A percentile compares a stretch with the other conserved stretches of the same genome.
Conservation (phyloP, 2,329 filamentous ascomycete genomes). For the Trichoderma citrinoviride region DNA sequence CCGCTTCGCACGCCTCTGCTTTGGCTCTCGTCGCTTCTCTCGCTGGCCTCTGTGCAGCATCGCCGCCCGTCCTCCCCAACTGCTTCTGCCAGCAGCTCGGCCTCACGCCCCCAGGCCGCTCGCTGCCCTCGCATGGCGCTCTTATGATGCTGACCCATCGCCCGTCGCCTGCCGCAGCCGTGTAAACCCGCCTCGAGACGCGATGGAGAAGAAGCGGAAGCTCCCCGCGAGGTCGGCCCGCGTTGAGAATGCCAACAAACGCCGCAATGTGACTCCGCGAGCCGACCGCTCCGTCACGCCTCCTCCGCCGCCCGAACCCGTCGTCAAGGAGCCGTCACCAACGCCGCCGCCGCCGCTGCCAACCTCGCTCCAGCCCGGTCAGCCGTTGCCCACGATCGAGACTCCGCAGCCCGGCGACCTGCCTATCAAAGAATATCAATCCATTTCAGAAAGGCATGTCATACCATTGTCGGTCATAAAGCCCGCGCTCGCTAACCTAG, state of each 20-base stretch:
- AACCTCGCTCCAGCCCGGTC: constrained; percentile 60
- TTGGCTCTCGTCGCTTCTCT: neutral
- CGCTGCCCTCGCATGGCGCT: constrained; percentile 29
- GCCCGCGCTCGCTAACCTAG: neutral
- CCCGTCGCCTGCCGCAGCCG: constrained; percentile 21
- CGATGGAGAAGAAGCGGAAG: constrained; percentile 66
- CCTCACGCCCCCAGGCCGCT: constrained; percentile 17
- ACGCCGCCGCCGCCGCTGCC: constrained; percentile 50
- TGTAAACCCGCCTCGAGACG: constrained; percentile 22
- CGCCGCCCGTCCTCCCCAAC: neutral
- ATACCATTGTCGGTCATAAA: neutral
- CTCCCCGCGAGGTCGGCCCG: constrained; percentile 61
- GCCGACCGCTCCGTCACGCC: constrained; percentile 53
- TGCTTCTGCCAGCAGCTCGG: constrained; percentile 6
- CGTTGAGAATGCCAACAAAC: constrained; percentile 59
- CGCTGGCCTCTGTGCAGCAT: constrained; percentile 9
- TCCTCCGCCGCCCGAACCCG: constrained; percentile 31
- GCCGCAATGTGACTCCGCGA: constrained; percentile 55
- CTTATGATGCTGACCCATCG: constrained; percentile 33
- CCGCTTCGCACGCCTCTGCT: neutral
- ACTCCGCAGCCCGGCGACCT: constrained; percentile 64
- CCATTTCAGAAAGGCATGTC: constrained; percentile 65
- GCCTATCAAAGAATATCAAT: constrained; percentile 65
- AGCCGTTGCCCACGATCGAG: constrained; percentile 69
- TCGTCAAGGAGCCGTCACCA: constrained; percentile 34